phyloP scores from a whole-genome alignment of 2,329 filamentous ascomycete genomes.

The Neonectria punicea region DNA sequence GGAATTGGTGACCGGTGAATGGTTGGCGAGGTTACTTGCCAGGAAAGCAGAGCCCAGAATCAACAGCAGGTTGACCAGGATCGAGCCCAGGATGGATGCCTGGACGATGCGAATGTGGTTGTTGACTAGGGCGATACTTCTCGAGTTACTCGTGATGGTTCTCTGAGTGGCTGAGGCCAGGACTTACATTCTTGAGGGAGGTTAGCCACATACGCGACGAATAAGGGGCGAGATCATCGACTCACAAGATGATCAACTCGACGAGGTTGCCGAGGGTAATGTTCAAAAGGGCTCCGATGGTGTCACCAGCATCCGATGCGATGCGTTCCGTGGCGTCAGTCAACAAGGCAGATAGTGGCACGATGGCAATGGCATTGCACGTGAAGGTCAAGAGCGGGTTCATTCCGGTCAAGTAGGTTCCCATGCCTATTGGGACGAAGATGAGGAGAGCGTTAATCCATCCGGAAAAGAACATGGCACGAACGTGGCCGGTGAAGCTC shows the following conservation, averaged over 20 bases:
- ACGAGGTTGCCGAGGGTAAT: constrained; percentile 72
- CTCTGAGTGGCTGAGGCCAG: background rate
- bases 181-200: constrained; percentile 47
- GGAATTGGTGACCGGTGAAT: constrained; percentile 64
- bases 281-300: constrained; percentile 68
- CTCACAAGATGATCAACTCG: constrained; percentile 69
- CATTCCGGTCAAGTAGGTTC: constrained; percentile 54
- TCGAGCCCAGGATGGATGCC: constrained; percentile 79
- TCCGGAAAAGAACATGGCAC: constrained; percentile 46
- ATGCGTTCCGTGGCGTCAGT: constrained; percentile 70
- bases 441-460: constrained; percentile 74
- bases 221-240: background rate
- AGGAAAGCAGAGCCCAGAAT: constrained; percentile 82
- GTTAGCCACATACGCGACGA: constrained; percentile 40
- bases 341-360: constrained; percentile 67
- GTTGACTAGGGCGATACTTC: constrained; percentile 61
- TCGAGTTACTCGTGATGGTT: constrained; percentile 28
- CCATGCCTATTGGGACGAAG: constrained; percentile 77
- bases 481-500: constrained; percentile 37
- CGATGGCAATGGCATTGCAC: constrained; percentile 69
- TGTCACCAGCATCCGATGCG: constrained; percentile 66
- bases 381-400: constrained; percentile 61
- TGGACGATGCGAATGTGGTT: constrained; percentile 81
- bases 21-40: constrained; percentile 73
- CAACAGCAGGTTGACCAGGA: constrained; percentile 79